Conservation (phyloP, 1,284 basidiomycete genomes). For the Taiwanofungus camphoratus region DNA sequence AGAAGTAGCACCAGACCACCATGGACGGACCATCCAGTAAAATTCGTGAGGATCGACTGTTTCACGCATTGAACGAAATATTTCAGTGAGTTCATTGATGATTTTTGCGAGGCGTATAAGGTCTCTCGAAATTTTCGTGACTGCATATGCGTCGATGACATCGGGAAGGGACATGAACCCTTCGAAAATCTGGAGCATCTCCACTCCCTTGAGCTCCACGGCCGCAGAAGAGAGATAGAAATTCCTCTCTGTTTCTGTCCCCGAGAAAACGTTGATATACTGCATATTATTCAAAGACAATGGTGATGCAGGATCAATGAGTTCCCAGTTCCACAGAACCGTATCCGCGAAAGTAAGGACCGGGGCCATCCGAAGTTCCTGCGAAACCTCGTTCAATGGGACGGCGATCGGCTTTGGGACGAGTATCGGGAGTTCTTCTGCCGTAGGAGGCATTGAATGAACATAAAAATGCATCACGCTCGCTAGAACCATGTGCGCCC, state of each 20-base stretch:
- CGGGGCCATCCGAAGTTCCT: constrained; percentile 79
- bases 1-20: constrained; percentile 84
- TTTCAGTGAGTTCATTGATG: constrained; percentile 68
- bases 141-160: constrained; percentile 61
- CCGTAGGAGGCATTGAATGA: constrained; percentile 62
- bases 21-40: constrained; percentile 88
- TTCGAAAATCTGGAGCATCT: constrained; percentile 85
- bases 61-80: constrained; percentile 67
- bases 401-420: constrained; percentile 77
- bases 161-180: constrained; percentile 72
- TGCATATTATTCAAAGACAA: constrained; percentile 58
- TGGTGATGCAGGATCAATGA: constrained; percentile 47
- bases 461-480: constrained; percentile 89
- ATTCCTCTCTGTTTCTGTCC: constrained; percentile 76
- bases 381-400: constrained; percentile 78
- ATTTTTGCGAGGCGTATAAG: constrained; percentile 65
- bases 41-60: constrained; percentile 85
- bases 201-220: constrained; percentile 84
- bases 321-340: constrained; percentile 91
- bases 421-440: constrained; percentile 35
- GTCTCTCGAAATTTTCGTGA: constrained; percentile 69
- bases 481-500: constrained; percentile 86
- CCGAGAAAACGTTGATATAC: constrained; percentile 77
- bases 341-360: constrained; percentile 95
- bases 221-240: constrained; percentile 87